These are phyloP conservation scores for Barnettozyma siamensis DNA, from an alignment of 805 yeast genomes.

Conservation along the genomic window DNA sequence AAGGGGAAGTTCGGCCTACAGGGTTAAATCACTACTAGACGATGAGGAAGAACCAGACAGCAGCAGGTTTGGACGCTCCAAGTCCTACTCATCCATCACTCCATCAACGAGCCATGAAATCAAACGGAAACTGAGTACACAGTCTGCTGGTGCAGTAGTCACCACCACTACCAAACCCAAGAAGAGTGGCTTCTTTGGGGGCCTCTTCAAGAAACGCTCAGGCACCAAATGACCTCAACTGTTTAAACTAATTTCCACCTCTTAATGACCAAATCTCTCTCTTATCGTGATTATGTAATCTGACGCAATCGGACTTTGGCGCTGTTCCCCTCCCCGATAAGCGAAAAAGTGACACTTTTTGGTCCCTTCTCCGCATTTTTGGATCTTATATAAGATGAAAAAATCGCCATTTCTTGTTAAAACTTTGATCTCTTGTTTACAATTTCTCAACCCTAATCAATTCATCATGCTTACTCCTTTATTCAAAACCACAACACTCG, in stretches of 20 bases:
- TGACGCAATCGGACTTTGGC: too few relatives aligned
- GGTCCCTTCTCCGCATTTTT: too few relatives aligned
- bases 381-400: too few relatives aligned
- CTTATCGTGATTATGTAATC: not conserved
- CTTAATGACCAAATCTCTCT: too few relatives aligned
- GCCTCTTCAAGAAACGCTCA: conserved; percentile 13
- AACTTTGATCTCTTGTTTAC: too few relatives aligned
- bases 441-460: not conserved
- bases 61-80: conserved; percentile 10
- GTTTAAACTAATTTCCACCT: too few relatives aligned
- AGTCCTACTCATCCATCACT: conserved; percentile 8
- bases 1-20: conserved; percentile 15
- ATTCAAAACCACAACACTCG: conserved; percentile 19
- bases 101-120: conserved; percentile 1
- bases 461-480: conserved; percentile 10
- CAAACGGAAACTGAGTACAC: conserved; percentile 5
- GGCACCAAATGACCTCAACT: too few relatives aligned
- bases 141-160: not conserved
- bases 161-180: conserved; percentile 1
- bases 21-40: conserved; percentile 21
- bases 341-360: too few relatives aligned
- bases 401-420: too few relatives aligned
- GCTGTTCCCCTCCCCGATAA: too few relatives aligned
- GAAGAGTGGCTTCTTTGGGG: conserved; percentile 13
- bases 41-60: conserved; percentile 8